A percentile compares a stretch with the other conserved stretches of the same genome.
phyloP scores from a whole-genome alignment of 2,329 filamentous ascomycete species.

The Arthrobotrys sphaeroides region DNA sequence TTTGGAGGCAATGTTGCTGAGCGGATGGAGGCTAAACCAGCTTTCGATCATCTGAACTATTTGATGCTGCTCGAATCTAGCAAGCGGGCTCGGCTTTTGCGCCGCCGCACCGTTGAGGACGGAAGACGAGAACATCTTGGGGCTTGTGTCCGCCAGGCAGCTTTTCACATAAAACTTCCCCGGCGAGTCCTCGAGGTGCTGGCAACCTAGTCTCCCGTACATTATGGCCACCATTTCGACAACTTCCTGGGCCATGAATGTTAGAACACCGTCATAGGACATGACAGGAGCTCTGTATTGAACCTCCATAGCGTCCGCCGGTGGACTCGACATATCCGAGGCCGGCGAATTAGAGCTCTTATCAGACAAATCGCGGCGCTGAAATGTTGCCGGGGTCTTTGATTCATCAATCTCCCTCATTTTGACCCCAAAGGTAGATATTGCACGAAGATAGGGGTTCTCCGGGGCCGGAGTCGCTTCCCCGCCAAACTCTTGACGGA shows the following conservation, averaged over 20 bases:
- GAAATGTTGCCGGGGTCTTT: constrained; percentile 38
- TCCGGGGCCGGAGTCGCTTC: constrained; percentile 12
- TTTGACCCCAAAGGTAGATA: constrained; percentile 29
- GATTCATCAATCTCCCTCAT: constrained; percentile 47
- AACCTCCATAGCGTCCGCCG: constrained; percentile 43
- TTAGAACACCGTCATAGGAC: constrained; percentile 51
- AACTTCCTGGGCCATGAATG: constrained; percentile 53
- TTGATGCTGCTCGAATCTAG: constrained; percentile 45
- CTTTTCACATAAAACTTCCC: constrained; percentile 52
- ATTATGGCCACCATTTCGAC: constrained; percentile 53
- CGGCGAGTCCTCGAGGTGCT: constrained; percentile 47
- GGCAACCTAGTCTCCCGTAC: constrained; percentile 53
- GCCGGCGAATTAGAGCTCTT: constrained; percentile 31
- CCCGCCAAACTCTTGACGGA: constrained; percentile 44
- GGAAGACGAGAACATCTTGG: constrained; percentile 32
- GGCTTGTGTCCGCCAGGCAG: constrained; percentile 34
- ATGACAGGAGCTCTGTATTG: constrained; percentile 44
- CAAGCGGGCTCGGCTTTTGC: constrained; percentile 33
- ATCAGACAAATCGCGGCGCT: constrained; percentile 21
- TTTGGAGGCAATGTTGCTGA: constrained; percentile 51
- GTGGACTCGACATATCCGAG: constrained; percentile 34
- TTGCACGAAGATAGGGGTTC: constrained; percentile 41
- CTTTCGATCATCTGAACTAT: constrained; percentile 54
- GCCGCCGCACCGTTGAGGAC: constrained; percentile 40
- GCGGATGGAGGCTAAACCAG: constrained; percentile 53